Conservation (phyloP, 2,329 filamentous ascomycete species). For the Gaeumannomyces tritici region DNA sequence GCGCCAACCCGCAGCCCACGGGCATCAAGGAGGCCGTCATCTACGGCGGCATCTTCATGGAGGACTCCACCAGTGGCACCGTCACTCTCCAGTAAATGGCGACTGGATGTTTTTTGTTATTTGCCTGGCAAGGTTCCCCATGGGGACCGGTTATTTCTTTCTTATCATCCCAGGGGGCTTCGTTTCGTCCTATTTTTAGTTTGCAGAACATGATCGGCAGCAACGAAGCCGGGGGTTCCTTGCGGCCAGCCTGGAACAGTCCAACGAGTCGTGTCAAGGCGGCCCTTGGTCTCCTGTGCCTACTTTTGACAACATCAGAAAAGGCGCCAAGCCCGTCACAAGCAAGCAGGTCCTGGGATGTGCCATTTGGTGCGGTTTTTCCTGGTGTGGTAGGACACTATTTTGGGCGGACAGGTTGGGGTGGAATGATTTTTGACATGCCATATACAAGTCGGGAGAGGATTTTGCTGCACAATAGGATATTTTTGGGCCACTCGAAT, state of each 20-base stretch:
- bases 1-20: background rate
- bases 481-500: background rate
- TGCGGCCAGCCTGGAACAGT: too few species aligned
- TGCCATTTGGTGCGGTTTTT: background rate
- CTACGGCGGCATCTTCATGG: slow-evolving; percentile 4
- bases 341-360: too few species aligned
- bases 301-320: too few species aligned
- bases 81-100: background rate
- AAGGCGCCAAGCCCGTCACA: too few species aligned
- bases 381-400: background rate
- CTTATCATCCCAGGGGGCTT: too few species aligned
- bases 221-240: too few species aligned
- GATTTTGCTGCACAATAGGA: background rate
- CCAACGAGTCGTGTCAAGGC: too few species aligned
- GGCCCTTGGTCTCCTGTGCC: too few species aligned
- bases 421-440: background rate
- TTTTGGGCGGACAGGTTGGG: background rate
- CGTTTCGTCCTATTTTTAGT: too few species aligned
- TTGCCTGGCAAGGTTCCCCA: background rate
- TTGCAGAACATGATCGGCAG: too few species aligned
- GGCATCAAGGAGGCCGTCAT: slow-evolving; percentile 1
- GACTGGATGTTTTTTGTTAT: background rate
- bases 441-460: background rate
- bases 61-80: slow-evolving; percentile 1
- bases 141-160: too few species aligned